Percentiles rank a stretch among this genome's conserved stretches.
Evolutionary conservation across 306 rosid species (phyloP).

Genomic region (Cicer chorassanicum): DNA sequence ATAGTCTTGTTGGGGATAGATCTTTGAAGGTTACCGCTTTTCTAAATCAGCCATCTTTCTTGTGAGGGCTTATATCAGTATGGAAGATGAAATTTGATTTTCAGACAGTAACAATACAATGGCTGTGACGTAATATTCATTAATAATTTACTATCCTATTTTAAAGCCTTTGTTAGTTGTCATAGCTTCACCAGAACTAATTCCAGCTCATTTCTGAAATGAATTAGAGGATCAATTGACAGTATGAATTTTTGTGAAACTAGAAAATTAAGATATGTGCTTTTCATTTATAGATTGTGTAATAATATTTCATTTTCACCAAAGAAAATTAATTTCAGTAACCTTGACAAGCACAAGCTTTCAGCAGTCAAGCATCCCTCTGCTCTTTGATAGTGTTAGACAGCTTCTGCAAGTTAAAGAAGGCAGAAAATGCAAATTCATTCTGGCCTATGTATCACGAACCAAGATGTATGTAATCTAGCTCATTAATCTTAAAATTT

Average conservation of each 20-base stretch:
- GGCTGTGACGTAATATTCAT: constrained; percentile 24
- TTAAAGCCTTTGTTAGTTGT: neutral
- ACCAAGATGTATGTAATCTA: constrained; percentile 63
- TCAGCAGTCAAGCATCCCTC: constrained; percentile 80
- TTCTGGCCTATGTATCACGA: constrained; percentile 89
- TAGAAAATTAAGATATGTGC: constrained; percentile 15
- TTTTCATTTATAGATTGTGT: constrained; percentile 16
- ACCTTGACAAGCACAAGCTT: constrained; percentile 87
- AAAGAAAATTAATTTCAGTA: constrained; percentile 14
- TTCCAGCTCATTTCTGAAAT: constrained; percentile 27
- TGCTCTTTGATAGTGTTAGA: constrained; percentile 74
- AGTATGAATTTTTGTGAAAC: constrained; percentile 14
- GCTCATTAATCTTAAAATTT: constrained; percentile 29
- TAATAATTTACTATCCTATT: neutral
- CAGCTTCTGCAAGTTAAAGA: constrained; percentile 67
- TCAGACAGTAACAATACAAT: neutral
- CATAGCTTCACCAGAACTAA: constrained; percentile 24
- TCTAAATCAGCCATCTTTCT: neutral
- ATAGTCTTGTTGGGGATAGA: constrained; percentile 16
- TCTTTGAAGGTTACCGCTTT: constrained; percentile 2
- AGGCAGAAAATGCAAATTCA: constrained; percentile 75
- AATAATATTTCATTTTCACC: constrained; percentile 7
- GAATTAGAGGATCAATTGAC: constrained; percentile 33
- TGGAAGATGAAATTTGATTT: constrained; percentile 14
- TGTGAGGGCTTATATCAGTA: neutral